Base-by-base conservation (phyloP, 768 basidiomycete genomes). In the Russula earlei region DNA sequence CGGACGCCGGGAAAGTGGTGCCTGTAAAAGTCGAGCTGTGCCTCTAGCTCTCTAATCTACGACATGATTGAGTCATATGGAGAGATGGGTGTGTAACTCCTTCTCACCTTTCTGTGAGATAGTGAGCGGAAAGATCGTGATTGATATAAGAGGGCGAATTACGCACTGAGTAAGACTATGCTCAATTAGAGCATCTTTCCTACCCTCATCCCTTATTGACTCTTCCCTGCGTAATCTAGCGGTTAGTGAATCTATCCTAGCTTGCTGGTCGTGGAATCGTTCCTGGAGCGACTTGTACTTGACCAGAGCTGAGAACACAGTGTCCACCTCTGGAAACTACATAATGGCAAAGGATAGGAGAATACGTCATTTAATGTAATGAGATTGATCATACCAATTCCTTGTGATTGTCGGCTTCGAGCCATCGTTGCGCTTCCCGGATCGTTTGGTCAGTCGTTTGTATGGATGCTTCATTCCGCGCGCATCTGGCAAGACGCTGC, bases 351-450 rank as follows among this genome's bases (percentile, higher is more conserved):
- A 15, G n/a, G n/a, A 37, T 11, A 40, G 19, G 6, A 55, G 8
- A 4, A n/a, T 20, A 22, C 11, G 24, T 42, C 5, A 19, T 11
- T 36, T 31, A 47, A 47, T 27, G 2, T 46, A 19, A 40, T 17
- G 45, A 49, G 20, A 25, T 17, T 24, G 52, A 20, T 20, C 45
- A 41, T 54, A 58, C 57, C 47, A 58, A 24, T 33, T 54, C 52
- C 47, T 54, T 58, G 29, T 40, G 59, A 17, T 58, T n/a, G 40
- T 44, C 33, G 7, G 33, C 20, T n/a, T 50, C 55, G 6, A 85
- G 70, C 79, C 81, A 86, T 31, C 65, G 61, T 49, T 78, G 74
- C 37, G 80, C 77, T 62, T 81, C 79, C 20, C 64, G 64, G 24
- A 77, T 67, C 20, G 81, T 64, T 8, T 69, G 71, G 43, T 67